Evolutionary conservation across 2,329 filamentous ascomycete genomes (phyloP).

Genomic region (Cytospora leucostoma): DNA sequence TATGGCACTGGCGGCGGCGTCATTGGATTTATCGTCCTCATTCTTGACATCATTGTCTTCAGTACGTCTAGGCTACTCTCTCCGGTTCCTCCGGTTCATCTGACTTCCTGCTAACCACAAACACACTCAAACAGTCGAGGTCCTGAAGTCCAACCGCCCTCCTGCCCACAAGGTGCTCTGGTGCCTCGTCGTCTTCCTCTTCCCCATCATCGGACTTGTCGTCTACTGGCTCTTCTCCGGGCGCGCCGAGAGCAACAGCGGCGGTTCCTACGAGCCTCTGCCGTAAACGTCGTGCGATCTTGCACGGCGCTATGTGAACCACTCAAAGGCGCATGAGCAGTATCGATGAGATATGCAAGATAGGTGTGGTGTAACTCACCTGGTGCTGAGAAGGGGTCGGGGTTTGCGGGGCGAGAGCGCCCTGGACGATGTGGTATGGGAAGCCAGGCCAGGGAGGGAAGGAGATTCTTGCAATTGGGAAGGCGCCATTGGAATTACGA

Average conservation of each 20-base stretch:
- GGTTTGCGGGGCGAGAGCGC: neutral
- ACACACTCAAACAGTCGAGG: conserved; percentile 52
- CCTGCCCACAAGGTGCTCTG: conserved; percentile 60
- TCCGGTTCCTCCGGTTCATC: neutral
- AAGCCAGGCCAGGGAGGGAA: no score
- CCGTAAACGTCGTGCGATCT: conserved; percentile 24
- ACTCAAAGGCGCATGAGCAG: neutral
- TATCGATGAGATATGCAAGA: neutral
- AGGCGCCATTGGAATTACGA: neutral
- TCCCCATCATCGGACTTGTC: conserved; percentile 62
- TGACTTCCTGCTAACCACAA: neutral
- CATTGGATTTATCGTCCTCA: conserved; percentile 60
- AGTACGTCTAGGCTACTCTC: conserved; percentile 45
- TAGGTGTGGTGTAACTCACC: neutral
- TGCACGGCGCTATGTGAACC: neutral
- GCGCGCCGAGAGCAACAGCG: conserved; percentile 55
- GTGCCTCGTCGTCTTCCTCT: conserved; percentile 64
- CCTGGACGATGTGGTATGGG: neutral
- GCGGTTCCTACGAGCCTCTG: conserved; percentile 57
- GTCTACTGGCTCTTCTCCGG: conserved; percentile 68
- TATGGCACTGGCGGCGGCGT: conserved; percentile 64
- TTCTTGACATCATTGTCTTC: conserved; percentile 64
- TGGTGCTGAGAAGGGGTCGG: neutral
- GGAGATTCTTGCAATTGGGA: neutral
- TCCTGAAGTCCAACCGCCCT: conserved; percentile 64